Base-by-base conservation (phyloP, 768 basidiomycete species). In the Serendipita sp. region DNA sequence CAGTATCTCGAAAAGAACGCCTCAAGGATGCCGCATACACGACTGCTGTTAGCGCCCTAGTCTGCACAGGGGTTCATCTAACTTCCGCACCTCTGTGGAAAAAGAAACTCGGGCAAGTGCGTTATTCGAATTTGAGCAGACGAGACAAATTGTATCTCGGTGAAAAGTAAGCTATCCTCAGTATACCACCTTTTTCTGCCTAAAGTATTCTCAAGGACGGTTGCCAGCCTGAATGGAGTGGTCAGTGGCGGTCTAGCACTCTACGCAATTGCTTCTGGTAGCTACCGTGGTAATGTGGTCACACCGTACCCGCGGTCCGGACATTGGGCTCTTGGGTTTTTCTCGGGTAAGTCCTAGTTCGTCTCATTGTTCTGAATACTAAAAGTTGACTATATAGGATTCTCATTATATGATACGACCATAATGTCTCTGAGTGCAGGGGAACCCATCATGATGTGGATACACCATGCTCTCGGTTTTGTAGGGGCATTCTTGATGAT, bases 391-490 rank as follows among this genome's bases (percentile, higher is more conserved):
- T 20, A n/a, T 11, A 22, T 58, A 58, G 53, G 53, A 9, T 58
- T 30, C 31, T 58, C 53, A 24, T n/a, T 58, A 24, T 58, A 58
- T 34, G 53, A 58, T 20, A 58, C 24, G 9, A 33, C 30, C 11
- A 34, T 58, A 22, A 58, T 58, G 53, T 13, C 53, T 30, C 26
- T 58, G 9, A 34, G 53, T 33, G 53, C 26, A 28, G 24, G 33
- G 13, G 53, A 58, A 58, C 53, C 53, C 22, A 22, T 33, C 9
- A 34, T 58, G 33, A 58, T 58, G 53, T 58, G 53, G 53, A 28
- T 58, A n/a, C 53, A 58, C 28, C 53, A 58, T 3, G 4, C 14
- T 31, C 30, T 58, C 53, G 53, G 53, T 13, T 34, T 58, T 11
- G 53, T 4, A 9, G 53, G 53, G 17, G 53, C 53, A 22, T 30